phyloP scores from a whole-genome alignment of 2,329 filamentous ascomycete genomes.

The Monosporascus sp. region DNA sequence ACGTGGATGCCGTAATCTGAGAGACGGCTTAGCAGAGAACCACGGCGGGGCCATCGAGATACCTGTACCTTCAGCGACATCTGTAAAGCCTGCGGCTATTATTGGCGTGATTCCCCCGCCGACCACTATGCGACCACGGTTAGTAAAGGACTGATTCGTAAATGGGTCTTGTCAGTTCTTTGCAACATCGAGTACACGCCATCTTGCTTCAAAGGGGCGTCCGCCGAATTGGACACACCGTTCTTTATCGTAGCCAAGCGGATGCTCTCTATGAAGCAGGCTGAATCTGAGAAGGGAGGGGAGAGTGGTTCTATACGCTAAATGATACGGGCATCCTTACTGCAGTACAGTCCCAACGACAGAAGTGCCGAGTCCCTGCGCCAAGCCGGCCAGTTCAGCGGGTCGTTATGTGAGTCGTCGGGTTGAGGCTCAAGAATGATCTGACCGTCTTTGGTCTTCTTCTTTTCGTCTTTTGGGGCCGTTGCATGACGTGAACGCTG shows the following conservation, averaged over 20 bases:
- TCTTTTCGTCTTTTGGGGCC: constrained; percentile 44
- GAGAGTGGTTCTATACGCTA: too few relatives aligned
- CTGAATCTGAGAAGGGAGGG: too few relatives aligned
- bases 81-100: constrained; percentile 80
- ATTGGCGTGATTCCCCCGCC: constrained; percentile 90
- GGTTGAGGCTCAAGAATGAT: constrained; percentile 91
- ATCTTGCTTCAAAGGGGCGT: background rate
- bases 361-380: constrained; percentile 74
- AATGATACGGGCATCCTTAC: background rate
- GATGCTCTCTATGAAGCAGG: too few relatives aligned
- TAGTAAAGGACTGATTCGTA: background rate
- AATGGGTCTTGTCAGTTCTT: background rate
- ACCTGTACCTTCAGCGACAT: constrained; percentile 55
- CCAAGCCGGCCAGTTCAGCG: constrained; percentile 84
- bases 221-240: background rate
- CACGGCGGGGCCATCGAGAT: constrained; percentile 30
- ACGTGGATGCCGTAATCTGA: constrained; percentile 57
- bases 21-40: constrained; percentile 7
- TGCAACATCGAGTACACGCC: background rate
- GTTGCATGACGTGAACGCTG: constrained; percentile 4
- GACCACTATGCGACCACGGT: constrained; percentile 43
- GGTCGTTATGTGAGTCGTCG: constrained; percentile 85
- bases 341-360: constrained; percentile 84
- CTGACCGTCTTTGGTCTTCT: constrained; percentile 73
- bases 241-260: too few relatives aligned